A percentile compares a stretch with the other conserved stretches of the same genome.
Conservation (phyloP, 2,329 filamentous ascomycete species). For the Teratosphaeria nubilosa region DNA sequence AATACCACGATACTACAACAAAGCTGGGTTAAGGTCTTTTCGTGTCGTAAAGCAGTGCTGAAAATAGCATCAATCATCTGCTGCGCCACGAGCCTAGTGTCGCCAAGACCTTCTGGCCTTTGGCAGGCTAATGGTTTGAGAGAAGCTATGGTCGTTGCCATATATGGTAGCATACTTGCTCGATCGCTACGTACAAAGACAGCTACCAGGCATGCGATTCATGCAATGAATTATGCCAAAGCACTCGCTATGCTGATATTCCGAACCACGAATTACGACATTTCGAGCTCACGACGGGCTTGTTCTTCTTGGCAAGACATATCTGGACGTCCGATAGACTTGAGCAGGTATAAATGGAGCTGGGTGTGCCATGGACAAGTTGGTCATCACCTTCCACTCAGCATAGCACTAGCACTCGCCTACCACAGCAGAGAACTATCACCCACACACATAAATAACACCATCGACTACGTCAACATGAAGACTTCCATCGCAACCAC, state of each 20-base stretch:
- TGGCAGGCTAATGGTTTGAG: too few species aligned
- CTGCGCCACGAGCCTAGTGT: not conserved
- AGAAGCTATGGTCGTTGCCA: not conserved
- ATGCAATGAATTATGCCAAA: not conserved
- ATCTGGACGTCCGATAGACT: not conserved
- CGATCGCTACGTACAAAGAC: not conserved
- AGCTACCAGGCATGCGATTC: not conserved
- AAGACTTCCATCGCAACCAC: not conserved
- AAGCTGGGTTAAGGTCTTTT: not conserved
- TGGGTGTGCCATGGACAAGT: not conserved
- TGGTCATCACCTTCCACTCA: not conserved
- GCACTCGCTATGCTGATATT: not conserved
- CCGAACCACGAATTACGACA: not conserved
- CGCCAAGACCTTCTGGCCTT: not conserved
- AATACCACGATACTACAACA: not conserved
- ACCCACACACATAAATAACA: not conserved
- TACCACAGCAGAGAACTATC: not conserved
- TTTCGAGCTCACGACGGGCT: not conserved
- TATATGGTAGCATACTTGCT: not conserved
- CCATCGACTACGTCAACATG: not conserved
- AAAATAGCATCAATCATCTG: not conserved
- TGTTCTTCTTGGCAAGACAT: not conserved
- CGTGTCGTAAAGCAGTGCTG: not conserved
- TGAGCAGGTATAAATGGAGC: not conserved
- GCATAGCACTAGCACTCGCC: not conserved